Base-by-base conservation (phyloP, 495 filamentous ascomycete species). In the Bathelium albidoporum region DNA sequence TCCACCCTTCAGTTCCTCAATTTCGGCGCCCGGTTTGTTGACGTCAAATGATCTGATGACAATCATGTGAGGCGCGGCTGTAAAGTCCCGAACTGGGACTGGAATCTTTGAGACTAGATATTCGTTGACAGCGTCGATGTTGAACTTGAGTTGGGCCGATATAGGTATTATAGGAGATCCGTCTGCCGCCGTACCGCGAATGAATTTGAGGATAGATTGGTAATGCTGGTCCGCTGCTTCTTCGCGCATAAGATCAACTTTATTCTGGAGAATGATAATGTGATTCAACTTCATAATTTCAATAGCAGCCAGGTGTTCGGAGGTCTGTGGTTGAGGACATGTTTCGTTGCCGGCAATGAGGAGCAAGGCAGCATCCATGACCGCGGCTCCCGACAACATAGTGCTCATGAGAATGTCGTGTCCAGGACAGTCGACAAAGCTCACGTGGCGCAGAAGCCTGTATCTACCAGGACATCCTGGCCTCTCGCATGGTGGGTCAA, bases 351-450 rank as follows among this genome's bases (percentile, higher is more conserved):
- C 95, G 65, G 94, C 95, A 73, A 98, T 97, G 45, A 98, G 81
- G 32, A 98, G 85, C 32, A 98, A 83, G 34, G 95, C 95, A 59
- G 94, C 94, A 75, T 98, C 94, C 94, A 98, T 98, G 81, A 98
- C 94, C 49, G 94, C 94, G 70, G 94, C 94, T 72, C 94, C 95
- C 73, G 94, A 98, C 78, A 97, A 86, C 94, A 97, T 98, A 64
- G 94, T 98, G 77, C 92, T 96, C 94, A 98, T 98, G 72, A 98
- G 91, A 90, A 98, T 98, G 78, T 98, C 94, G 87, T 98, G 94
- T 76, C 94, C 94, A 39, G 94, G 94, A 82, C 94, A 98, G 76
- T 98, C 94, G 63, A 98, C 95, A 75, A 98, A 98, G 31, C 45
- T 61, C 26, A 93, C 89, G 78, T 95, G 89, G 80, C 90, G 81